phyloP scores from a whole-genome alignment of 768 basidiomycete genomes.

The Lactifluus rugatus region DNA sequence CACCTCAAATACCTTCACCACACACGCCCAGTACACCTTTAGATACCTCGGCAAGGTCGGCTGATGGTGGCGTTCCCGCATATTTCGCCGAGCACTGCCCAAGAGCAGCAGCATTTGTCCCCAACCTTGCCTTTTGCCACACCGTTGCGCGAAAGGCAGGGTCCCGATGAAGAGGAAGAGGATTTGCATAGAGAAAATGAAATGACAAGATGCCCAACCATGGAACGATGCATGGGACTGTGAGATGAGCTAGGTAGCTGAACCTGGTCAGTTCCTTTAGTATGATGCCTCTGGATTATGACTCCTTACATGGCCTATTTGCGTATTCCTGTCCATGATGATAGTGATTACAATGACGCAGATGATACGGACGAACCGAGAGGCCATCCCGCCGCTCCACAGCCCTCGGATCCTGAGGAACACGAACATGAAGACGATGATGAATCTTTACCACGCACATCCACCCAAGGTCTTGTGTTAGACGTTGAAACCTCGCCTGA shows the following conservation, averaged over 20 bases:
- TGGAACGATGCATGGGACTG: no score
- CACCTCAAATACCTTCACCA: slow-evolving; percentile 29
- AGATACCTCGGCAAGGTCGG: slow-evolving; percentile 35
- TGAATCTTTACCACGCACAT: slow-evolving; percentile 40
- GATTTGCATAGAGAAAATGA: slow-evolving; percentile 40
- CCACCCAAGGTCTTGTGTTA: slow-evolving; percentile 50
- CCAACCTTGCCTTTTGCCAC: slow-evolving; percentile 65
- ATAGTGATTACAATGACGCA: slow-evolving; percentile 45
- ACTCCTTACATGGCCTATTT: slow-evolving; percentile 5
- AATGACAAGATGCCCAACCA: slow-evolving; percentile 21
- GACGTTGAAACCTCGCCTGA: slow-evolving; percentile 56
- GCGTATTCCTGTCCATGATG: slow-evolving; percentile 52
- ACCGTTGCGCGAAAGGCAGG: slow-evolving; percentile 50
- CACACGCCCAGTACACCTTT: slow-evolving; percentile 48
- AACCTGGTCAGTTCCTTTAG: slow-evolving; percentile 43
- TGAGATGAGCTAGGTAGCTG: slow-evolving; percentile 68
- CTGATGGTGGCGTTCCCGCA: slow-evolving; percentile 39
- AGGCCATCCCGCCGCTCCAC: slow-evolving; percentile 18
- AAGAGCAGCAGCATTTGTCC: slow-evolving; percentile 49
- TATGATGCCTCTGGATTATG: background rate
- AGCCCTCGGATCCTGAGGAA: slow-evolving; percentile 29
- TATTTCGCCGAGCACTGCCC: slow-evolving; percentile 36
- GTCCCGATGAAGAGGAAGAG: slow-evolving; percentile 51
- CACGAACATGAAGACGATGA: slow-evolving; percentile 43
- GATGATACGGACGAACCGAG: slow-evolving; percentile 33